phyloP scores from a whole-genome alignment of 2,329 filamentous ascomycete genomes.

The Triangularia setosa region DNA sequence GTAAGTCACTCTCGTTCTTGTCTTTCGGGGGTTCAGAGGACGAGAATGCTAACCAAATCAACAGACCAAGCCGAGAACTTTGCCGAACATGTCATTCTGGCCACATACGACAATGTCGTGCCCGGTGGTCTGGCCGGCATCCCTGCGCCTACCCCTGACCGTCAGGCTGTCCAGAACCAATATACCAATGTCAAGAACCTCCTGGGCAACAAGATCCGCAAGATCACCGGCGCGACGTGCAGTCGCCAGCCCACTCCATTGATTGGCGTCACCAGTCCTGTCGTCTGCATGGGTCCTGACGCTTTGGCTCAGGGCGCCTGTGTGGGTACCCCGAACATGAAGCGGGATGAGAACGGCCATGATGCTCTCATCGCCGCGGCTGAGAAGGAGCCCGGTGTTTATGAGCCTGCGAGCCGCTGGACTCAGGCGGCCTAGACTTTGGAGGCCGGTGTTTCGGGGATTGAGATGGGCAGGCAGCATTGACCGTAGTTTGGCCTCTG shows the following conservation, averaged over 20 bases:
- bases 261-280: background rate
- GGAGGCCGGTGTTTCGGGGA: background rate
- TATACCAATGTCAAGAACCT: background rate
- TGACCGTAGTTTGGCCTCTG: background rate
- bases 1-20: background rate
- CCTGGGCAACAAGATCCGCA: background rate
- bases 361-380: background rate
- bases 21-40: background rate
- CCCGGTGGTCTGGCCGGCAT: background rate
- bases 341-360: background rate
- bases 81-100: slow-evolving; percentile 2
- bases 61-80: slow-evolving; percentile 4
- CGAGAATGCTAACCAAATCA: background rate
- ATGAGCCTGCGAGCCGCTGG: background rate
- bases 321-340: background rate
- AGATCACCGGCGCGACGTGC: background rate
- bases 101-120: background rate
- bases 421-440: background rate
- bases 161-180: background rate
- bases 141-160: background rate
- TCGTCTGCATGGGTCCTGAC: slow-evolving; percentile 2
- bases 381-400: background rate
- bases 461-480: background rate
- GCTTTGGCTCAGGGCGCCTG: background rate
- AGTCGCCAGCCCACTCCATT: background rate